These are phyloP conservation scores for Pichia kudriavzevii DNA, from an alignment of 1,139 yeast species.

Conservation along the genomic window DNA sequence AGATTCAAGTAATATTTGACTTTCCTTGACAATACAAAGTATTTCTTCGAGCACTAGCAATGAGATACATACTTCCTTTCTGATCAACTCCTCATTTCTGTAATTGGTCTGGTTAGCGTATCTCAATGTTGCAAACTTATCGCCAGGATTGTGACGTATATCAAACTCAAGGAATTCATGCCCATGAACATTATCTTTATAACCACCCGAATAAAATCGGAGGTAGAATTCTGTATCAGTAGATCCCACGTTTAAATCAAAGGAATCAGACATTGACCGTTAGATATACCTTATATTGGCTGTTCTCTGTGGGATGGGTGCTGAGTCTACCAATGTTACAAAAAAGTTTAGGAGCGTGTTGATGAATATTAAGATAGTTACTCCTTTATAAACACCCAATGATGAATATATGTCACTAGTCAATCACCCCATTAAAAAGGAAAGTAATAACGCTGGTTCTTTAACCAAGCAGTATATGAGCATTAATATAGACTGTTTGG, in stretches of 20 bases:
- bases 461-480: too few relatives aligned
- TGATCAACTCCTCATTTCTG: constrained; percentile 36
- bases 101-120: constrained; percentile 42
- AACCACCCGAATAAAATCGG: constrained; percentile 34
- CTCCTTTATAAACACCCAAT: too few relatives aligned
- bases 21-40: constrained; percentile 30
- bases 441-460: too few relatives aligned
- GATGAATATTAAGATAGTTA: too few relatives aligned
- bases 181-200: constrained; percentile 28
- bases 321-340: neutral
- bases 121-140: constrained; percentile 29
- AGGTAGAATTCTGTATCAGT: constrained; percentile 25
- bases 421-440: too few relatives aligned
- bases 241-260: constrained; percentile 5
- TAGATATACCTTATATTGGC: neutral
- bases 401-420: too few relatives aligned
- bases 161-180: constrained; percentile 42
- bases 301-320: too few relatives aligned
- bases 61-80: constrained; percentile 34
- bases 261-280: constrained; percentile 1
- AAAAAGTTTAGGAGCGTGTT: too few relatives aligned
- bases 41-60: constrained; percentile 31
- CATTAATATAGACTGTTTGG: too few relatives aligned
- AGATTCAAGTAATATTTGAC: constrained; percentile 36
- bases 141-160: constrained; percentile 29